Evolutionary conservation across 768 basidiomycete species (phyloP).

Genomic region (Hygrophorus russula): DNA sequence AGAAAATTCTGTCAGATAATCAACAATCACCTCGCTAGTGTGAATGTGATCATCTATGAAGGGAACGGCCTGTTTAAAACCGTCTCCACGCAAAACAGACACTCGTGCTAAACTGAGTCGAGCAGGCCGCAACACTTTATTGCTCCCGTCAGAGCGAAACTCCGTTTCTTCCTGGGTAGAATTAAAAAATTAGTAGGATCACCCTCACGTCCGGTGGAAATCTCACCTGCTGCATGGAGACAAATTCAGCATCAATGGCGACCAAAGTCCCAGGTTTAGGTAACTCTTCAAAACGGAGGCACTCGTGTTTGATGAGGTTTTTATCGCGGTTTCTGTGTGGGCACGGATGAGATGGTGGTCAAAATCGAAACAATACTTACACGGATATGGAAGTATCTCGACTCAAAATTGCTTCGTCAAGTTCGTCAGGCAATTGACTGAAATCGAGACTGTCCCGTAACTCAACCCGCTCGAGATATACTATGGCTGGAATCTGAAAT

Average conservation of each 20-base stretch:
- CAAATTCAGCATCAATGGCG: slow-evolving; percentile 96
- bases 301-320: slow-evolving; percentile 65
- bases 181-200: not conserved
- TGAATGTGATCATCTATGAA: slow-evolving; percentile 99
- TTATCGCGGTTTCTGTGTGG: slow-evolving; percentile 61
- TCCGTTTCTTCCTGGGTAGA: slow-evolving; percentile 79
- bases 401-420: slow-evolving; percentile 68
- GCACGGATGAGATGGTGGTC: not conserved
- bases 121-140: slow-evolving; percentile 84
- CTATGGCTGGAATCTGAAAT: slow-evolving; percentile 67
- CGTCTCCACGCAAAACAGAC: slow-evolving; percentile 84
- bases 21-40: slow-evolving; percentile 89
- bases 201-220: not conserved
- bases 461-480: slow-evolving; percentile 81
- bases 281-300: slow-evolving; percentile 60
- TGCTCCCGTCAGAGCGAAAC: slow-evolving; percentile 88
- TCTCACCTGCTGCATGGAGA: slow-evolving; percentile 84
- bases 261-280: slow-evolving; percentile 81
- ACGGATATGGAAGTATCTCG: slow-evolving; percentile 82
- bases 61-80: slow-evolving; percentile 68
- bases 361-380: slow-evolving; percentile 28
- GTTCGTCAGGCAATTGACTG: slow-evolving; percentile 44
- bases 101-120: slow-evolving; percentile 90
- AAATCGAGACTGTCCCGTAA: slow-evolving; percentile 47
- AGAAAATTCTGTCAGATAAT: slow-evolving; percentile 95